phyloP scores from a whole-genome alignment of 2,329 filamentous ascomycete species.

The Colletotrichum neosansevieriae region DNA sequence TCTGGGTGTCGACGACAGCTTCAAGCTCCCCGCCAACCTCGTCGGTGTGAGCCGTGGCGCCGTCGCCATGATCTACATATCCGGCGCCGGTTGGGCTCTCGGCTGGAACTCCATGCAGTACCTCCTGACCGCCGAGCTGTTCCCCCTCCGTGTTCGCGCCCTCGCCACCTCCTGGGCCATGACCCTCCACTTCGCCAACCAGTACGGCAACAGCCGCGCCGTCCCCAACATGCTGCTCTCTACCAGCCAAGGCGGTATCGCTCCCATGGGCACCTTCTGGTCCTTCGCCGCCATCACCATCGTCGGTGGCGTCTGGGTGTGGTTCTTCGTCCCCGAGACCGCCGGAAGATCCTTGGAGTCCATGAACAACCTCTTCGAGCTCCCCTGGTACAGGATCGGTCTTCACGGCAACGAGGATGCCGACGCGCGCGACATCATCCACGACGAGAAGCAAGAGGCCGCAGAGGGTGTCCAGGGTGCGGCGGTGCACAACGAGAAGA shows the following conservation, averaged over 20 bases:
- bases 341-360: constrained; percentile 74
- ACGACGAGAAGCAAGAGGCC: constrained; percentile 58
- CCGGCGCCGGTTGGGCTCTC: constrained; percentile 76
- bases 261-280: constrained; percentile 78
- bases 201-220: constrained; percentile 81
- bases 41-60: constrained; percentile 73
- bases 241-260: constrained; percentile 59
- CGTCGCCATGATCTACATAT: constrained; percentile 79
- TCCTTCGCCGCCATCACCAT: constrained; percentile 78
- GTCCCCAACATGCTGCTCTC: constrained; percentile 80
- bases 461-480: constrained; percentile 48
- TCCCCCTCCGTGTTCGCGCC: constrained; percentile 79
- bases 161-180: constrained; percentile 78
- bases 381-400: constrained; percentile 83
- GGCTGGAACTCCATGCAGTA: constrained; percentile 85
- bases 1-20: constrained; percentile 62
- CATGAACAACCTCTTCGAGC: constrained; percentile 78
- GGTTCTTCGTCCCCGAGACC: constrained; percentile 79
- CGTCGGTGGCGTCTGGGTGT: constrained; percentile 77
- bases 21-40: constrained; percentile 60
- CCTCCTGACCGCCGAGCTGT: constrained; percentile 81
- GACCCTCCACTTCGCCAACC: constrained; percentile 83
- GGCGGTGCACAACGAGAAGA: constrained; percentile 53
- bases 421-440: constrained; percentile 57
- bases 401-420: constrained; percentile 65